A percentile compares a stretch with the other conserved stretches of the same genome.
Evolutionary conservation across 1,284 basidiomycete species (phyloP).

Genomic region (Microstroma glucosiphilum): DNA sequence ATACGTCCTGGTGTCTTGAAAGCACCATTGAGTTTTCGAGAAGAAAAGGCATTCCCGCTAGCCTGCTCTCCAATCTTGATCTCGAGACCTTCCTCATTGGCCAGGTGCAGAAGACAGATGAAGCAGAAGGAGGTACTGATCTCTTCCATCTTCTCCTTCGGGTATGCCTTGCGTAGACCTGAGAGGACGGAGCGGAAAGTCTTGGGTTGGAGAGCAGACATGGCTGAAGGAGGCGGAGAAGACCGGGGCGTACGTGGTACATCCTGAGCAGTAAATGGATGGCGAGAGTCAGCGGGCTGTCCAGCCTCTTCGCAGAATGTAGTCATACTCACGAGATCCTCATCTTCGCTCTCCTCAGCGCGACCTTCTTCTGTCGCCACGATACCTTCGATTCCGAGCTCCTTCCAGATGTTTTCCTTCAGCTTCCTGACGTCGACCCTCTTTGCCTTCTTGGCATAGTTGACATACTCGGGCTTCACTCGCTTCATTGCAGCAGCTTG

Average conservation of each 20-base stretch:
- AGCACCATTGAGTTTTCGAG: constrained; percentile 21
- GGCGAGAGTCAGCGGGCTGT: too few species aligned
- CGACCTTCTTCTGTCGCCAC: constrained; percentile 1
- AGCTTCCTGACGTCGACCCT: constrained; percentile 91
- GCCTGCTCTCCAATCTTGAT: constrained; percentile 31
- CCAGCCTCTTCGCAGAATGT: background rate
- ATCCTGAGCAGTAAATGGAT: background rate
- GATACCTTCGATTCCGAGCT: constrained; percentile 56
- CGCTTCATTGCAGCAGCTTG: constrained; percentile 69
- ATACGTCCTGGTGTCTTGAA: constrained; percentile 19
- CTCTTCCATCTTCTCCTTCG: constrained; percentile 88
- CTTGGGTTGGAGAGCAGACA: constrained; percentile 11
- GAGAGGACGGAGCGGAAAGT: constrained; percentile 75
- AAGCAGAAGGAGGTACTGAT: constrained; percentile 99
- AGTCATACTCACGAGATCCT: background rate
- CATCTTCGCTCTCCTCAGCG: constrained; percentile 18
- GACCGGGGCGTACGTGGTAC: background rate
- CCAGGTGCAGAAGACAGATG: constrained; percentile 89
- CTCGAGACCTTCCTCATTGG: constrained; percentile 81
- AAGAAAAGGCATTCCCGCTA: constrained; percentile 18
- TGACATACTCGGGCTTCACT: constrained; percentile 79
- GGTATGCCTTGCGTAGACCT: constrained; percentile 73
- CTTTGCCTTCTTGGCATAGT: constrained; percentile 92
- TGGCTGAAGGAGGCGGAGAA: background rate
- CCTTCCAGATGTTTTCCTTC: constrained; percentile 97